phyloP scores from a whole-genome alignment of 306 rosid species.

The Purshia tridentata region DNA sequence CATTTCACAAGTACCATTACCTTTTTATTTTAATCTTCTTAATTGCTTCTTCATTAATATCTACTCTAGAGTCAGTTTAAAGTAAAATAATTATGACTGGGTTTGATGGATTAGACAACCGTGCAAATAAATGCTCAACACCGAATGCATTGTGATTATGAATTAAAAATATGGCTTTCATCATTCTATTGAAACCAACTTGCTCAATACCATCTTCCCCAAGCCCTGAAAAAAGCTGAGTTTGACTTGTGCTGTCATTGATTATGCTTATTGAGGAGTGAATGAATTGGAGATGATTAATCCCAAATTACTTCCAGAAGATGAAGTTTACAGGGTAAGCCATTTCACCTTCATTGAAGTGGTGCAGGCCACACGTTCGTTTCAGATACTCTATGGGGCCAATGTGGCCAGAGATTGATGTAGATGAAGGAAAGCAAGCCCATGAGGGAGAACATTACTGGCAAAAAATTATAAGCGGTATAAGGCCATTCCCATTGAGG shows the following conservation, averaged over 20 bases:
- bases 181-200: constrained; percentile 25
- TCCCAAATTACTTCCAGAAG: constrained; percentile 4
- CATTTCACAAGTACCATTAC: neutral
- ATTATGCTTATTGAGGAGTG: constrained; percentile 11
- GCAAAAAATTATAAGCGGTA: constrained; percentile 24
- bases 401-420: neutral
- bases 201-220: neutral
- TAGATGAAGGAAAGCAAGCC: constrained; percentile 30
- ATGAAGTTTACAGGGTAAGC: neutral
- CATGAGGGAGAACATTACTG: constrained; percentile 25
- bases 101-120: constrained; percentile 23
- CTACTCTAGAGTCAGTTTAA: constrained; percentile 17
- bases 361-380: constrained; percentile 43
- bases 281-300: constrained; percentile 29
- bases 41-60: constrained; percentile 8
- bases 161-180: constrained; percentile 9
- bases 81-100: constrained; percentile 28
- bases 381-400: constrained; percentile 39
- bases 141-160: constrained; percentile 28
- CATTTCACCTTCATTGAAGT: constrained; percentile 30
- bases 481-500: constrained; percentile 1
- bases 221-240: neutral
- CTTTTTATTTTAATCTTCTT: constrained; percentile 9
- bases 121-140: constrained; percentile 37
- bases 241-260: neutral